These are phyloP conservation scores for Paecilomyces formosus DNA, from an alignment of 2,329 filamentous ascomycete species.

Conservation along the genomic window DNA sequence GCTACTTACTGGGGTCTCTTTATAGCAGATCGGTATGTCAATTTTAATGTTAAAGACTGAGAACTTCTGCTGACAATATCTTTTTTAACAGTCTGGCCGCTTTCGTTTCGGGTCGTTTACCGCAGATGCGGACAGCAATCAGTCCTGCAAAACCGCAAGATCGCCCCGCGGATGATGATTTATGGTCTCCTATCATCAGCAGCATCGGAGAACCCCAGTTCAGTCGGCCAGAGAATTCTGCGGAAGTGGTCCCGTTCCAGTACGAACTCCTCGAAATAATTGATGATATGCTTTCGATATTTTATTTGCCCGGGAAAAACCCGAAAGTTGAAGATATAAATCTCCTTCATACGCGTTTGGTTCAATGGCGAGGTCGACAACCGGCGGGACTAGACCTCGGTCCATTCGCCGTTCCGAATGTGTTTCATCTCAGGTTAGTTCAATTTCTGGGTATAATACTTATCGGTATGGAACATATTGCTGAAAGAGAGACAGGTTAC, in stretches of 20 bases:
- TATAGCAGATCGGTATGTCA: neutral
- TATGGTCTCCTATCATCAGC: neutral
- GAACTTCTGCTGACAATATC: neutral
- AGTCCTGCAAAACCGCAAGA: neutral
- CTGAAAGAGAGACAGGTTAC: neutral
- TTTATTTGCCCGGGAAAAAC: neutral
- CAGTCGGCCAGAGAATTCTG: neutral
- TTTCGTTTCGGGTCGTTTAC: neutral
- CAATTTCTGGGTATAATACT: neutral
- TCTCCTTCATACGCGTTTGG: neutral
- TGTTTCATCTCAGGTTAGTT: neutral
- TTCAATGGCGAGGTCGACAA: neutral
- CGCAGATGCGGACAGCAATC: neutral
- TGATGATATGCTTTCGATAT: neutral
- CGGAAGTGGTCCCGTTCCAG: neutral
- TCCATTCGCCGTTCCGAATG: neutral
- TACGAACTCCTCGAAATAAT: slow-evolving; percentile 1
- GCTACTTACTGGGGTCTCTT: slow-evolving; percentile 1
- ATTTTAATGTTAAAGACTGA: neutral
- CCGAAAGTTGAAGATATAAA: neutral
- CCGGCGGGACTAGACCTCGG: neutral
- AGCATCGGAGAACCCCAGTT: neutral
- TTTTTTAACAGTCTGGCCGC: neutral
- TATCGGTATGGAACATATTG: neutral
- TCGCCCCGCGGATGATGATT: neutral